Evolutionary conservation across 2,329 filamentous ascomycete species (phyloP), one percentile per base, ranked within the genome.

Genomic region (Metarhizium rileyi): DNA sequence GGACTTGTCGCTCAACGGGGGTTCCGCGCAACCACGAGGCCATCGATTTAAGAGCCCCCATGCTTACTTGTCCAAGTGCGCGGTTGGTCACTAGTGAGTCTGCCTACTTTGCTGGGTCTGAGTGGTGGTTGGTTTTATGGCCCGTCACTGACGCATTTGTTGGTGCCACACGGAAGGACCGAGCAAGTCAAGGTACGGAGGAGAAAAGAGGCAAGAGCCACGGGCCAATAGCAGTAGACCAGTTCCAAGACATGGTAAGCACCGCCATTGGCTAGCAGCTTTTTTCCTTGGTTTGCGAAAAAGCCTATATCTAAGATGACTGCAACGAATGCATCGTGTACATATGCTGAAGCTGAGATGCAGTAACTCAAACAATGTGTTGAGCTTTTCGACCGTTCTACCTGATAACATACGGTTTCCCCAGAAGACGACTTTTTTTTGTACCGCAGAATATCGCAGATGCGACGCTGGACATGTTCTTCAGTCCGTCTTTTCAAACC

Each of bases 391-490:
- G 22, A 25, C n/a, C 14, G 26, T 14, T 20, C 33, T 23, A 33
- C 25, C 28, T 28, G n/a, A 18, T 16, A 16, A 18, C 20, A 23
- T 36, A 12, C 10, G 7, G n/a, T 42, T 2, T 25, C 30, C 23
- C 3, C 12, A 7, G 6, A 7, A 4, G 35, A 38, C 35, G 10
- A 16, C 5, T 38, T n/a, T 38, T 5, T n/a, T 10, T 33, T 33
- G 30, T 5, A 38, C n/a, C n/a, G n/a, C n/a, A n/a, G 33, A 36
- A n/a, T 22, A 30, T 46, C n/a, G 27, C 52, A 51, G 44, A 57
- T 57, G 55, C 51, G 52, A 51, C 36, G 30, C 38, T 48, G 49
- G 49, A 30, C 48, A 44, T 47, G 40, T 20, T 41, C 33, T 22
- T 47, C 41, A n/a, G n/a, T 27, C 2, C 40, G 23, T 36, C 42